Evolutionary conservation across 768 basidiomycete species (phyloP), one percentile per base, ranked within the genome.

Genomic region (Cystobasidium onofrii): DNA sequence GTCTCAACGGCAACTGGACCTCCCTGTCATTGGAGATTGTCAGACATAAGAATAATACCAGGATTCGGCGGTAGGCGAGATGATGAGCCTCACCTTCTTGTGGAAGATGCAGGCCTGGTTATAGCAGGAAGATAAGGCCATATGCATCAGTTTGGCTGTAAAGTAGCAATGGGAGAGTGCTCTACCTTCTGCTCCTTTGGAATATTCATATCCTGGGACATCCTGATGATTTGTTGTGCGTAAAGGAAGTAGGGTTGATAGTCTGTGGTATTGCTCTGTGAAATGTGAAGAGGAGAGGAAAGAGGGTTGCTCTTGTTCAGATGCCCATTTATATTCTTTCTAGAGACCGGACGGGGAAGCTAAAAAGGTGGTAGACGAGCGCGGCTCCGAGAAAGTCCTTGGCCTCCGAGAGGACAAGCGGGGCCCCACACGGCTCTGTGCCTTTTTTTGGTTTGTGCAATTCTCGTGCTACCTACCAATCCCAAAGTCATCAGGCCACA

Each of bases 1-100:
- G 75, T 65, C 36, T 76, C 73, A 46, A 76, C 64, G 25, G 57
- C 29, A 61, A 77, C 36, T 1, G 75, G 73, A 2, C 76, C 76
- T 33, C 69, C 69, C 69, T 71, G 69, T 13, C 15, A 15, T 29
- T 6, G 27, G 10, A 43, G 27, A 43, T 9, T 10, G 36, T n/a
- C 13, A 15, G 17, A 4, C 10, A n/a, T 36, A 57, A 29, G 39
- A 20, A 29, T 17, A 39, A 27, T 36, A 10, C 7, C 15, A 29
- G 39, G 39, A 34, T 12, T n/a, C 20, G 36, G 43, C 4, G 43
- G 57, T 18, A 25, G 33, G 39, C 7, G 1, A 23, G 54, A 29
- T 10, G 29, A 34, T 29, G 17, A 27, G 12, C 55, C 25, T 55
- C 12, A 67, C 74, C 60, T 75, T 72, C 67, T 75, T 67, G 71